These are phyloP conservation scores for Inosperma sp. DNA, from an alignment of 768 basidiomycete genomes.

Conservation along the genomic window DNA sequence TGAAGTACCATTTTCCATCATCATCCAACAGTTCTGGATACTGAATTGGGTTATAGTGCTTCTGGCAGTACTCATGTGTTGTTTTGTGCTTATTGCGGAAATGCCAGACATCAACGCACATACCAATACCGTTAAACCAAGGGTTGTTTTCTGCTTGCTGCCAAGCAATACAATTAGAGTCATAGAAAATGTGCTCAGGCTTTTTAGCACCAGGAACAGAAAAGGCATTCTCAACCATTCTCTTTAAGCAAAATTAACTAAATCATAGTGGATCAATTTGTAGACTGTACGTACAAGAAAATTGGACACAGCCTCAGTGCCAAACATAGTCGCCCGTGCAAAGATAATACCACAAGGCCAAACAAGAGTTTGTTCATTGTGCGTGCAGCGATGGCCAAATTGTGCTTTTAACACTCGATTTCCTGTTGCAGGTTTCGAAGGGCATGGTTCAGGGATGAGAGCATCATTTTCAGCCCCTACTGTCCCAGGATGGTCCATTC, in stretches of 20 bases:
- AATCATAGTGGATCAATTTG: neutral
- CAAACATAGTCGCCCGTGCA: slow-evolving; percentile 15
- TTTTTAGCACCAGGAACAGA: slow-evolving; percentile 23
- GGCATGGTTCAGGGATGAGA: slow-evolving; percentile 3
- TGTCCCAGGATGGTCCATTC: neutral
- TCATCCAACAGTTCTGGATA: slow-evolving; percentile 10
- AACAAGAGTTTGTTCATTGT: slow-evolving; percentile 18
- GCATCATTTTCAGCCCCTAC: neutral
- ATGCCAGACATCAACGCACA: slow-evolving; percentile 19
- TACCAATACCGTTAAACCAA: slow-evolving; percentile 11
- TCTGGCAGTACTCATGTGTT: slow-evolving; percentile 15
- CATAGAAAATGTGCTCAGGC: slow-evolving; percentile 22
- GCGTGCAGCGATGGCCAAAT: slow-evolving; percentile 11
- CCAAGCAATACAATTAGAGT: slow-evolving; percentile 16
- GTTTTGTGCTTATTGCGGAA: slow-evolving; percentile 16
- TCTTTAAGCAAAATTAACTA: neutral
- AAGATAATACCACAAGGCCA: slow-evolving; percentile 16
- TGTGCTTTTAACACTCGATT: slow-evolving; percentile 4
- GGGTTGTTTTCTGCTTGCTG: slow-evolving; percentile 8
- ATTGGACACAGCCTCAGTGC: slow-evolving; percentile 14
- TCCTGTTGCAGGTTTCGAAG: slow-evolving; percentile 8
- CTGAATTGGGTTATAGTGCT: slow-evolving; percentile 18
- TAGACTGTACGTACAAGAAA: slow-evolving; percentile 6
- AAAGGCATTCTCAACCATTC: slow-evolving; percentile 19
- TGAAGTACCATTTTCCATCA: slow-evolving; percentile 13